Percentiles rank a stretch among this genome's conserved stretches.
phyloP scores from a whole-genome alignment of 164 flowering plant species.

The Magnolia kwangsiensis region DNA sequence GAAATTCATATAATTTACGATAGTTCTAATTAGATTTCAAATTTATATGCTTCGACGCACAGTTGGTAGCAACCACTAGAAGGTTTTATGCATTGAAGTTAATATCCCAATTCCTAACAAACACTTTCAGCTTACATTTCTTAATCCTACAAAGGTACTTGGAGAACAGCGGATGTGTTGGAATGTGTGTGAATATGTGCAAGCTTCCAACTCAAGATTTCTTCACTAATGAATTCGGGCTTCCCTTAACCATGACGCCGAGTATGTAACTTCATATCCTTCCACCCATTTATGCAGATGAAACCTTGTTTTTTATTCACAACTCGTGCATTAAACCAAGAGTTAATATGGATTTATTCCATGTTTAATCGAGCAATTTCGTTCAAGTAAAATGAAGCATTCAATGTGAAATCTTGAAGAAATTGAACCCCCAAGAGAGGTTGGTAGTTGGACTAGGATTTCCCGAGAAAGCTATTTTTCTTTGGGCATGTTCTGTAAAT shows the following conservation, averaged over 20 bases:
- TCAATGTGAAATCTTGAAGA: not conserved
- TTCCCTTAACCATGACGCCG: constrained; percentile 93
- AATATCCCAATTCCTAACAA: not conserved
- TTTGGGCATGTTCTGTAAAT: too few relatives aligned
- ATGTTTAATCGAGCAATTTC: not conserved
- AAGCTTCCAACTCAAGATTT: constrained; percentile 98
- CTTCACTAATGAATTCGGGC: constrained; percentile 97
- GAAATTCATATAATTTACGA: not conserved
- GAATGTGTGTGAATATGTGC: constrained; percentile 98
- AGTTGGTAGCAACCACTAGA: too few relatives aligned
- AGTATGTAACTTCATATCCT: constrained; percentile 38
- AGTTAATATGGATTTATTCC: not conserved
- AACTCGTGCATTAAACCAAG: not conserved
- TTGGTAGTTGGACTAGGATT: too few relatives aligned
- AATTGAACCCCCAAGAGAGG: too few relatives aligned
- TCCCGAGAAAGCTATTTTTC: too few relatives aligned
- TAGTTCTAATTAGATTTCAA: not conserved
- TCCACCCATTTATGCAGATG: not conserved
- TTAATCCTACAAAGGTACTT: constrained; percentile 53
- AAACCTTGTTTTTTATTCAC: not conserved
- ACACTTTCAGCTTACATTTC: not conserved
- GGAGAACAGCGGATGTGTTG: constrained; percentile 97
- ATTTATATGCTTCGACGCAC: too few relatives aligned
- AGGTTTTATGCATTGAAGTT: not conserved
- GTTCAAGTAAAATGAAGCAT: not conserved